These are phyloP conservation scores for Trichomonascaceae sp. DNA, from an alignment of 1,139 yeast species.

Conservation along the genomic window DNA sequence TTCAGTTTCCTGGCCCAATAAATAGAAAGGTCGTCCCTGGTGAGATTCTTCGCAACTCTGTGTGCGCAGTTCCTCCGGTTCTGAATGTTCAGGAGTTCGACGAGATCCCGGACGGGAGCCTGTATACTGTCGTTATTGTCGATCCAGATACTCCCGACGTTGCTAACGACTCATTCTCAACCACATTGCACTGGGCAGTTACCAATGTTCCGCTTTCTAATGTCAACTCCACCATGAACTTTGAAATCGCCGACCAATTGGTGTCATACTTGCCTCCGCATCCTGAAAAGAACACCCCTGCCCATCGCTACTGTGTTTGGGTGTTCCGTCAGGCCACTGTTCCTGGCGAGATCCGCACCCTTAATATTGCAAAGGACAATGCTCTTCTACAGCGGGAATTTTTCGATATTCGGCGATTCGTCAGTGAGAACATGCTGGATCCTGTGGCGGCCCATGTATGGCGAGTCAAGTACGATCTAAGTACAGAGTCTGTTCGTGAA, in stretches of 20 bases:
- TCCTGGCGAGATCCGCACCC: conserved; percentile 8
- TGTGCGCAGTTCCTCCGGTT: conserved; percentile 61
- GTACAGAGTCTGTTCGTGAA: conserved; percentile 53
- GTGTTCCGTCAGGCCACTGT: conserved; percentile 56
- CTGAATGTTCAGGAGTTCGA: conserved; percentile 67
- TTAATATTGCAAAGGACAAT: conserved; percentile 12
- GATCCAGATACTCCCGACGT: conserved; percentile 90
- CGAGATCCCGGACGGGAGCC: conserved; percentile 30
- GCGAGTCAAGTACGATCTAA: conserved; percentile 77
- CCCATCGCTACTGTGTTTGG: conserved; percentile 82
- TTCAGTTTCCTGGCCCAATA: conserved; percentile 60
- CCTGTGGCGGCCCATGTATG: conserved; percentile 90
- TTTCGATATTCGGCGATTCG: conserved; percentile 67
- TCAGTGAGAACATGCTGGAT: conserved; percentile 36
- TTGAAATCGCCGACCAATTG: conserved; percentile 35
- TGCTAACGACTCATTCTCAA: conserved; percentile 49
- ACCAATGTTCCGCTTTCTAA: conserved; percentile 52
- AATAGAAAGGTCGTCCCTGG: conserved; percentile 75
- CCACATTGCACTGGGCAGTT: conserved; percentile 71
- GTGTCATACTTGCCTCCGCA: conserved; percentile 67
- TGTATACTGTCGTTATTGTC: conserved; percentile 67
- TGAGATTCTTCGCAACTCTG: conserved; percentile 52
- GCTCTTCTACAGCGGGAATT: conserved; percentile 27
- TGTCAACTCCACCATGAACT: conserved; percentile 44
- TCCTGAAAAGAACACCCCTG: conserved; percentile 78